phyloP scores from a whole-genome alignment of 2,329 filamentous ascomycete genomes.

The Xylaria sp. region DNA sequence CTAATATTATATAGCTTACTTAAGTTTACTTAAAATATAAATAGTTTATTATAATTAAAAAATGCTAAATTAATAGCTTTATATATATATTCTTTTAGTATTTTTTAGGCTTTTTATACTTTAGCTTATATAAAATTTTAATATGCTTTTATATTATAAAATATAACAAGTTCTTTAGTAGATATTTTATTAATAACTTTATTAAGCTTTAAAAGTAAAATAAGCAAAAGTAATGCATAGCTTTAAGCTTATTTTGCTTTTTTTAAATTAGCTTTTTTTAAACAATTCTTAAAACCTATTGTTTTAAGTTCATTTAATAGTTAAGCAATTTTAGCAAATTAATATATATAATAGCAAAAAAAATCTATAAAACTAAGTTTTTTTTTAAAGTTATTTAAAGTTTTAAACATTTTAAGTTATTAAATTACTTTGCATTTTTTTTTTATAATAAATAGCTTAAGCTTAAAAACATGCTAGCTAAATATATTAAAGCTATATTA shows the following conservation, averaged over 20 bases:
- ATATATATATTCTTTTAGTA: conserved; percentile 5
- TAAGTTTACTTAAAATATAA: conserved; percentile 4
- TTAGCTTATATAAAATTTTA: neutral
- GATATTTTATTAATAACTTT: neutral
- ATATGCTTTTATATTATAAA: neutral
- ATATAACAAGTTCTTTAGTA: neutral
- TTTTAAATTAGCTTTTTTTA: conserved; percentile 8
- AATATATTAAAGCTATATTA: no score
- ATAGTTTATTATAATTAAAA: neutral
- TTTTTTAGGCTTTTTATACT: conserved; percentile 5
- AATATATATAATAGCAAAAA: no score
- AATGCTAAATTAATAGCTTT: neutral
- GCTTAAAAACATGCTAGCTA: no score
- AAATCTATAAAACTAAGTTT: no score
- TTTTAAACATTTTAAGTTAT: no score
- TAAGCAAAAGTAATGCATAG: neutral
- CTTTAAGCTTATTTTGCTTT: neutral
- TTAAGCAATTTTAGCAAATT: neutral
- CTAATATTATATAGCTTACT: neutral
- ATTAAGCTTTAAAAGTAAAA: neutral
- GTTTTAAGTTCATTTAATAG: conserved; percentile 5
- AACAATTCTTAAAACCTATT: conserved; percentile 7
- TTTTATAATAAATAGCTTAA: no score
- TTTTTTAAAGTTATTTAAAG: no score
- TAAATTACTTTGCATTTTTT: no score